Base-by-base conservation (phyloP, 331 rosid genomes). In the Acacia pycnantha region DNA sequence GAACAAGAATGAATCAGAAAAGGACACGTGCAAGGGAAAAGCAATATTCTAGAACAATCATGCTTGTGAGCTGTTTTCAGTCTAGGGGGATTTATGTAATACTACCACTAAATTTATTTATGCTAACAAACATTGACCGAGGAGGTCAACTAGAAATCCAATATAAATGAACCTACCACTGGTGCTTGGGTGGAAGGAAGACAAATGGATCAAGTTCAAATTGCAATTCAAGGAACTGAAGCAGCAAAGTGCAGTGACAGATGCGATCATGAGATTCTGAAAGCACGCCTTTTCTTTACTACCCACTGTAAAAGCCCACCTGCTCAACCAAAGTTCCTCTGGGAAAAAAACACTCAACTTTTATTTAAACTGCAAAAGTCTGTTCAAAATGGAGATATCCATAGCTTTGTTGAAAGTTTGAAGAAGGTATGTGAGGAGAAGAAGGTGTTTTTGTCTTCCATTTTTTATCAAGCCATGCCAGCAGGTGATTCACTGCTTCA, bases 401-500 rank as follows among this genome's bases (percentile, higher is more conserved):
- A n/a, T 0, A 0, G 0, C 0, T 82, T 82, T 11, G 26, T 44
- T 33, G 27, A 13, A 0, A 12, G 27, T 0, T 3, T 82, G 71
- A 50, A 65, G 47, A 1, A 27, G 15, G 58, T 54, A 11, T 82
- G 70, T 37, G 10, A 1, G 5, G 76, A 54, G 18, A 41, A 8
- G 18, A 22, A 27, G 2, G 6, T 67, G 18, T 3, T 11, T 27
- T 31, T 66, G 40, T 3, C 46, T 11, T 12, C 26, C 14, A 75
- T 76, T 26, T 82, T 68, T 6, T 3, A 76, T 1, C 81, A 66
- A 76, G 71, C 59, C 27, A 41, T 5, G 4, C 15, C 0, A 0
- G 22, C 77, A 8, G 76, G 62, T 35, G 33, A 53, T 68, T 76
- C 85, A 4, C 0, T 76, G 77, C 85, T 82, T 56, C 85, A 82